These are phyloP conservation scores for Cerrena zonata DNA, from an alignment of 1,284 basidiomycete species.

Conservation along the genomic window DNA sequence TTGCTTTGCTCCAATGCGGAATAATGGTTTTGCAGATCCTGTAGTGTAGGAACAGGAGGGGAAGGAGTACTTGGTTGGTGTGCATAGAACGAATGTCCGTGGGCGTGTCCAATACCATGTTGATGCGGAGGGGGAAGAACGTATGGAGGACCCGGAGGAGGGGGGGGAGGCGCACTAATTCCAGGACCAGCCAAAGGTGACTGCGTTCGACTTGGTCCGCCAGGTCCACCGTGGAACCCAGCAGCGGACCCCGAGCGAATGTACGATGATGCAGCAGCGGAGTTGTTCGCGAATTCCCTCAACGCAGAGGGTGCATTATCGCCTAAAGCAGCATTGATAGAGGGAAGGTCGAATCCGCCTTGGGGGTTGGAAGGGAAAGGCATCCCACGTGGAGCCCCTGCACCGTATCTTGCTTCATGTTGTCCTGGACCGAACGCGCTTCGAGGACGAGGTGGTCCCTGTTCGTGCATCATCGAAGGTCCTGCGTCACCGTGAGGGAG, in stretches of 20 bases:
- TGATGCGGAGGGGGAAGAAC: conserved; percentile 33
- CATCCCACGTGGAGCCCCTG: conserved; percentile 25
- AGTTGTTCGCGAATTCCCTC: conserved; percentile 24
- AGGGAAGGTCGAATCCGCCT: conserved; percentile 54
- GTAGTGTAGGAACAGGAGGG: conserved; percentile 42
- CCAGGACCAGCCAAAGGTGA: conserved; percentile 45
- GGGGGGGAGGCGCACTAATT: conserved; percentile 32
- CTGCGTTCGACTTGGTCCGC: conserved; percentile 57
- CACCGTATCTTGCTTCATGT: conserved; percentile 18
- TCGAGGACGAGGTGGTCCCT: conserved; percentile 6
- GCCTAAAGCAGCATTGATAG: conserved; percentile 43
- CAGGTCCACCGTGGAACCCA: conserved; percentile 9
- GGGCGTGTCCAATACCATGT: background rate
- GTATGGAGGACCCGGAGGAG: conserved; percentile 26
- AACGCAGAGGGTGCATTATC: conserved; percentile 25
- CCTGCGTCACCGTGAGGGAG: background rate
- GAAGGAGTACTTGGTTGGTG: conserved; percentile 18
- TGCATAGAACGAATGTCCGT: conserved; percentile 17
- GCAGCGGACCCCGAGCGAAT: conserved; percentile 50
- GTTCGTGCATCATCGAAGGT: conserved; percentile 2
- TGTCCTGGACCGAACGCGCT: conserved; percentile 11
- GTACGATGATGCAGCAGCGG: conserved; percentile 40
- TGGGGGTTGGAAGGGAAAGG: conserved; percentile 32
- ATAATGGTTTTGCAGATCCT: conserved; percentile 68
- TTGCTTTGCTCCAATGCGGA: conserved; percentile 55